Conservation (phyloP, 202 grass and related monocot species). For the Schoenoplectus tabernaemontani region DNA sequence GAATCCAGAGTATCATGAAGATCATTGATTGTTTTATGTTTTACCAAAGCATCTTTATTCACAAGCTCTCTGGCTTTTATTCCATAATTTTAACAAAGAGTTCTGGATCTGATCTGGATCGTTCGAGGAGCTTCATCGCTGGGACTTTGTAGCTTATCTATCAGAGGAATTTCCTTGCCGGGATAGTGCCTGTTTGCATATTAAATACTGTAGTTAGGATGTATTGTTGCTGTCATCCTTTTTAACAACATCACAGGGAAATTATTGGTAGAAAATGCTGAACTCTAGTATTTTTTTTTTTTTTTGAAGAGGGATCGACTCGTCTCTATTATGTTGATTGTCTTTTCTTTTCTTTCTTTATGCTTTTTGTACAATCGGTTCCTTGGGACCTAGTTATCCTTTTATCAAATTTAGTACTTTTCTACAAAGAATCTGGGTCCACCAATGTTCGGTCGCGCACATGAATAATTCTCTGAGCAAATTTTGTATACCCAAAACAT, state of each 20-base stretch:
- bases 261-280: background rate
- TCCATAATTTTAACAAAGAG: background rate
- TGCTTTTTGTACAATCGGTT: constrained; percentile 3
- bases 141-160: background rate
- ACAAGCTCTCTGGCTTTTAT: constrained; percentile 5
- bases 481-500: background rate
- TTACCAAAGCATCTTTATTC: background rate
- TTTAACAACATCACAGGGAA: background rate
- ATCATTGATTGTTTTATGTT: constrained; percentile 10
- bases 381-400: background rate
- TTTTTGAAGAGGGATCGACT: background rate
- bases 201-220: constrained; percentile 7
- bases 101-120: background rate
- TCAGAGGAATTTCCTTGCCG: background rate
- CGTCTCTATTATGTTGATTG: background rate
- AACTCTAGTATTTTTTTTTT: background rate
- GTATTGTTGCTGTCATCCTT: background rate
- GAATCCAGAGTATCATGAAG: constrained; percentile 67
- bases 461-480: background rate
- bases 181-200: background rate
- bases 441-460: background rate
- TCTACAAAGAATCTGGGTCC: background rate
- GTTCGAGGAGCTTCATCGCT: background rate
- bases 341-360: background rate
- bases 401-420: background rate